Base-by-base conservation (phyloP, 768 basidiomycete species). In the Leucocoprinus leucothites region DNA sequence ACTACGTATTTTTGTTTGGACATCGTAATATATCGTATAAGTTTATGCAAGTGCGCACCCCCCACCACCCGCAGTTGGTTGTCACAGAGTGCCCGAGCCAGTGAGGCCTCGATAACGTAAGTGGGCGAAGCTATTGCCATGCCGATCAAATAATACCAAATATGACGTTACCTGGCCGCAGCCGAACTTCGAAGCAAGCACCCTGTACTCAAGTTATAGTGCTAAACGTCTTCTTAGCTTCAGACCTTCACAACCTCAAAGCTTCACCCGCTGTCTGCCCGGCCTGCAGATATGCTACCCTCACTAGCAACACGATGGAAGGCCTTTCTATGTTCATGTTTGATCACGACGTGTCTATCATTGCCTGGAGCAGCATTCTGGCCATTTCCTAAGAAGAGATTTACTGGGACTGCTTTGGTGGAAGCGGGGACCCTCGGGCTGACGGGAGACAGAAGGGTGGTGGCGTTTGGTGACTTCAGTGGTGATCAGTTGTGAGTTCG, bases 381-480 rank as follows among this genome's bases (percentile, higher is more conserved):
- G 94, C 94, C 94, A 0, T 94, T 94, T 70, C 78, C 85, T 41
- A 80, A 85, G n/a, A 92, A 94, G 67, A 78, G 91, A 38, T 96
- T 93, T 72, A 83, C 79, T 9, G 83, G 85, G 51, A 95, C 94
- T 63, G 80, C 87, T 0, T 78, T 98, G 49, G 74, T 97, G 48
- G 76, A 82, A 57, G 87, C 93, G 2, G 95, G 94, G 7, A 72
- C 85, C 1, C 74, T 95, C 68, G 95, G 94, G 1, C 71, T 98
- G 28, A 79, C 79, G 45, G 78, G 76, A n/a, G 80, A 83, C 51
- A 85, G 83, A 24, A 79, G 89, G 49, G 80, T 97, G 18, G 78
- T 92, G 57, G 95, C 94, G 7, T 91, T 92, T 63, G 97, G 94
- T 28, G 96, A 99, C 73, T 96, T 95, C 69, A 85, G 98, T 67